These are phyloP conservation scores for Phytopythium sindhum DNA, from an alignment of 352 stramenopile genomes.

Conservation along the genomic window DNA sequence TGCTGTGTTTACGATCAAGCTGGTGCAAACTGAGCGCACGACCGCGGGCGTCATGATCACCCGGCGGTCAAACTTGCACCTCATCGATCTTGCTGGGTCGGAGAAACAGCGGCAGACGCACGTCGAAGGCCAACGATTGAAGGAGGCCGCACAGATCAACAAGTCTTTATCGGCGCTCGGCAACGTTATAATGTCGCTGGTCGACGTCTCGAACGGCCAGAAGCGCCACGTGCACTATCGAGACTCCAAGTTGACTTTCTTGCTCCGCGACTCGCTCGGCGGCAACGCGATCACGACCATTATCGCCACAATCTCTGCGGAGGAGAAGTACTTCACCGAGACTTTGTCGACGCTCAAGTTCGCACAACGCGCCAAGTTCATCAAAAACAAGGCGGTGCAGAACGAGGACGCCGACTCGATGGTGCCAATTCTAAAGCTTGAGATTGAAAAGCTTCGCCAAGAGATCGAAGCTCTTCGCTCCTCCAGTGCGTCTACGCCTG, in stretches of 20 bases:
- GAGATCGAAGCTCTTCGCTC: slow-evolving; percentile 46
- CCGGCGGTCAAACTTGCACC: slow-evolving; percentile 70
- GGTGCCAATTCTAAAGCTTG: slow-evolving; percentile 66
- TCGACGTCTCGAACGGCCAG: slow-evolving; percentile 78
- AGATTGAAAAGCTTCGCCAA: slow-evolving; percentile 65
- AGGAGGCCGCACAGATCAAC: slow-evolving; percentile 90
- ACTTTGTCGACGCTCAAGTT: slow-evolving; percentile 88
- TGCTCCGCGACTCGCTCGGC: slow-evolving; percentile 75
- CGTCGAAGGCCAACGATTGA: slow-evolving; percentile 74
- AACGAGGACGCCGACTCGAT: slow-evolving; percentile 81
- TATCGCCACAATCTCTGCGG: slow-evolving; percentile 70
- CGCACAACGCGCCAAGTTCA: slow-evolving; percentile 84
- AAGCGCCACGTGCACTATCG: slow-evolving; percentile 84
- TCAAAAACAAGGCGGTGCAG: slow-evolving; percentile 87
- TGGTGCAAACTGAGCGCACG: slow-evolving; percentile 84
- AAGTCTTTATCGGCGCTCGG: slow-evolving; percentile 84
- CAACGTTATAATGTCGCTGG: slow-evolving; percentile 89
- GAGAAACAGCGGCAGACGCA: slow-evolving; percentile 86
- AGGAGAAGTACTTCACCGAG: slow-evolving; percentile 85
- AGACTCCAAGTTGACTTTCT: slow-evolving; percentile 84
- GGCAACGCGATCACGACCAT: slow-evolving; percentile 88
- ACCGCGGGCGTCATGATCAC: slow-evolving; percentile 55
- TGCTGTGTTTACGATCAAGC: slow-evolving; percentile 95
- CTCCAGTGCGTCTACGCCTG: slow-evolving; percentile 3
- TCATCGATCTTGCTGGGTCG: slow-evolving; percentile 86